Evolutionary conservation across 108 stramenopile species (phyloP).

Genomic region (Epithemia pelagica): DNA sequence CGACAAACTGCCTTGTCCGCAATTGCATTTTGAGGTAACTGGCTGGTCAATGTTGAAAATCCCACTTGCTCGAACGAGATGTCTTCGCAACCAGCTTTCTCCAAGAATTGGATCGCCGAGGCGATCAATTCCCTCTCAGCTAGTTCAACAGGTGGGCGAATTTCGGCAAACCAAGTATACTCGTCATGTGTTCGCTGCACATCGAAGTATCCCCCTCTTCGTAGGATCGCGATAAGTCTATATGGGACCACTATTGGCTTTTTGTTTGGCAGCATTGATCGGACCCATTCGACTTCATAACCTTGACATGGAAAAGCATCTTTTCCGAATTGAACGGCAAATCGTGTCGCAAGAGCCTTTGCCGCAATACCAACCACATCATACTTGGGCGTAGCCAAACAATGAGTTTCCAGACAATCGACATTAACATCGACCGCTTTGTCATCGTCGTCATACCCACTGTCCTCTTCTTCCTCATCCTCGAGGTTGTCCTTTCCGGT

Average conservation of each 20-base stretch:
- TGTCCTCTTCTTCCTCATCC: slow-evolving; percentile 31
- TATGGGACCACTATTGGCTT: slow-evolving; percentile 53
- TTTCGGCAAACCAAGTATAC: slow-evolving; percentile 31
- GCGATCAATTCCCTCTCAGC: slow-evolving; percentile 30
- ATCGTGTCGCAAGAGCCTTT: slow-evolving; percentile 68
- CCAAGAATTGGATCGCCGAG: slow-evolving; percentile 34
- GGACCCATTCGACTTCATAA: slow-evolving; percentile 54
- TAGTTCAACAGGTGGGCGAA: slow-evolving; percentile 27
- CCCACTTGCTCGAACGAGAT: slow-evolving; percentile 36
- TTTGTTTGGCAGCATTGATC: slow-evolving; percentile 35
- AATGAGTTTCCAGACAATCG: slow-evolving; percentile 63
- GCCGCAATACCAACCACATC: slow-evolving; percentile 77
- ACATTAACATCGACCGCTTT: slow-evolving; percentile 9
- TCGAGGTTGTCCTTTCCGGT: slow-evolving; percentile 38
- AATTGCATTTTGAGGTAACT: slow-evolving; percentile 8
- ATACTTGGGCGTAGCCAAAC: slow-evolving; percentile 39
- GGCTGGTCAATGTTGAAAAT: slow-evolving; percentile 22
- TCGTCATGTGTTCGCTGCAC: slow-evolving; percentile 35
- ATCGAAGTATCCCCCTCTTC: slow-evolving; percentile 60
- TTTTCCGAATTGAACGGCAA: slow-evolving; percentile 49
- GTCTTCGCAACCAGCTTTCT: slow-evolving; percentile 47
- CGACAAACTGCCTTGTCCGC: slow-evolving; percentile 37
- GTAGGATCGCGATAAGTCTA: slow-evolving; percentile 45
- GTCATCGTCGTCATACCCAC: slow-evolving; percentile 18
- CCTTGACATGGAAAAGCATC: slow-evolving; percentile 58